phyloP scores from a whole-genome alignment of 257 asterid genomes.

The Sherardia arvensis region DNA sequence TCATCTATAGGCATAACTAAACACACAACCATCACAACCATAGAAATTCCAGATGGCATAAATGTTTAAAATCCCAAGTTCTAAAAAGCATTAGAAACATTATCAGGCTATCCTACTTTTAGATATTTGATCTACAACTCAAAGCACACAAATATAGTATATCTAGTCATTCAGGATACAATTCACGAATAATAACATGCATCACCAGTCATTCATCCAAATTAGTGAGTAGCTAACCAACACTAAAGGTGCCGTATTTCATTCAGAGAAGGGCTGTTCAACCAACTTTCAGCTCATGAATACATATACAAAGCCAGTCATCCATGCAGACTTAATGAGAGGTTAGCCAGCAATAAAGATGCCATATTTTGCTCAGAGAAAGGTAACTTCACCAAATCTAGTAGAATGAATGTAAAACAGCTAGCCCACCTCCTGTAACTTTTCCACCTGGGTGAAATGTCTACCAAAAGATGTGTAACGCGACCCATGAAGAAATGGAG shows the following conservation, averaged over 20 bases:
- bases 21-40: not conserved
- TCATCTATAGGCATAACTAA: not conserved
- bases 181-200: not conserved
- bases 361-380: not conserved
- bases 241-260: no score
- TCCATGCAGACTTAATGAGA: no score
- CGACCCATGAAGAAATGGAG: constrained; percentile 63
- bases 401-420: constrained; percentile 12
- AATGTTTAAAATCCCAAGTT: not conserved
- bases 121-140: not conserved
- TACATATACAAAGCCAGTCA: no score
- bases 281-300: no score
- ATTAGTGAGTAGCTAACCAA: no score
- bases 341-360: no score
- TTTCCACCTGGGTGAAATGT: constrained; percentile 75
- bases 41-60: not conserved
- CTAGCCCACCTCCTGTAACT: constrained; percentile 62
- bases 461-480: constrained; percentile 97
- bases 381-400: not conserved
- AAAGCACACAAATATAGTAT: not conserved
- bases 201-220: no score
- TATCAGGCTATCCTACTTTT: not conserved
- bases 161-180: not conserved
- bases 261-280: no score
- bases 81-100: not conserved